Percentiles rank a stretch among this genome's conserved stretches.
Evolutionary conservation across 2,329 filamentous ascomycete genomes (phyloP).

Genomic region (Meredithiella fracta): DNA sequence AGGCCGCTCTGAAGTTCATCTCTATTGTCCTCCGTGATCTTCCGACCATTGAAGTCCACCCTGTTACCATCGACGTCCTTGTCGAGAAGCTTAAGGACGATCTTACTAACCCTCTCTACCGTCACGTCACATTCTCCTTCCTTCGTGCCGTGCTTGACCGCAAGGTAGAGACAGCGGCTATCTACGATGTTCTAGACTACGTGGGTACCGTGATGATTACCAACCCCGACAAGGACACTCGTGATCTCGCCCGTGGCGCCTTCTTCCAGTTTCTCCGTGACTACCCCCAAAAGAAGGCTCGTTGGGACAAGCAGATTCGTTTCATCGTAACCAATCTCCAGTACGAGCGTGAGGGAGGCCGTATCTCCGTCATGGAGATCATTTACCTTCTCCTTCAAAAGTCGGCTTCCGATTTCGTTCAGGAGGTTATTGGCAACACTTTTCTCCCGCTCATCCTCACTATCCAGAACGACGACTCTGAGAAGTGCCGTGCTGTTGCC

Average conservation of each 20-base stretch:
- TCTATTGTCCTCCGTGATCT: conserved; percentile 72
- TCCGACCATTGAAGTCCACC: conserved; percentile 57
- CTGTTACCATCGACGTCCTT: conserved; percentile 67
- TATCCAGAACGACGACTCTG: conserved; percentile 74
- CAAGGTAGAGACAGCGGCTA: conserved; percentile 66
- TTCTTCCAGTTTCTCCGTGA: conserved; percentile 92
- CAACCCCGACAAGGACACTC: conserved; percentile 76
- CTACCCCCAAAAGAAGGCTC: conserved; percentile 78
- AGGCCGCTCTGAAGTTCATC: conserved; percentile 77
- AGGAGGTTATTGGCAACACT: conserved; percentile 64
- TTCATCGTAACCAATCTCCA: conserved; percentile 85
- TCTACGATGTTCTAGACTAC: conserved; percentile 85
- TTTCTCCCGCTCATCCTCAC: conserved; percentile 78
- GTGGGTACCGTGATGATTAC: conserved; percentile 88
- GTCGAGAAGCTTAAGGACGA: conserved; percentile 72
- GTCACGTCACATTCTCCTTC: conserved; percentile 91
- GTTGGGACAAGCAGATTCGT: conserved; percentile 75
- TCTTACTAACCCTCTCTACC: conserved; percentile 78
- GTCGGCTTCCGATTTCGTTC: conserved; percentile 62
- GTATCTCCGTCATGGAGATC: conserved; percentile 85
- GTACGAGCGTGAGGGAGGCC: conserved; percentile 74
- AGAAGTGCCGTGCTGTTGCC: conserved; percentile 70
- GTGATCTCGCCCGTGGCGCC: conserved; percentile 72
- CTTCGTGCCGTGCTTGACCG: conserved; percentile 72
- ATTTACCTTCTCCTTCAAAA: conserved; percentile 76